Evolutionary conservation across 2,329 filamentous ascomycete genomes (phyloP), one percentile per base, ranked within the genome.

Genomic region (Hortaea sp.): DNA sequence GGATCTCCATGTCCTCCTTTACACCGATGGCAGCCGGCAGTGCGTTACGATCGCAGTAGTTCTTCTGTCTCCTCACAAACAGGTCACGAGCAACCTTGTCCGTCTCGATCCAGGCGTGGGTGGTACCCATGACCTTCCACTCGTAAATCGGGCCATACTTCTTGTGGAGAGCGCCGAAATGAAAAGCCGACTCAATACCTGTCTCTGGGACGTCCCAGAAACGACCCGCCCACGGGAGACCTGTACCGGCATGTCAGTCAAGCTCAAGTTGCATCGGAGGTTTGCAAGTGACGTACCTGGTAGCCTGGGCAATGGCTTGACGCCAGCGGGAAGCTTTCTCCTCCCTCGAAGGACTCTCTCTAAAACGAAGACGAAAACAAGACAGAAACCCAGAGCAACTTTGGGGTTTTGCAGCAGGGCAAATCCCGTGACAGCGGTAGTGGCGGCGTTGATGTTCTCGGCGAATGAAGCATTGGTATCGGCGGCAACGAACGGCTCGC

Each of bases 91-190:
- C 56, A 43, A 63, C 58, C 49, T 63, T 62, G 55, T 63, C 61
- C 48, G 54, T 62, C 46, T 63, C 60, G 41, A 63, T 56, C 61
- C 61, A 63, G 54, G 62, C 57, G 50, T 63, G 61, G 30, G 57
- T 53, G 1, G 44, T 48, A 30, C 61, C 61, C 55, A 63, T 61
- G 2, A 57, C 52, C 49, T 59, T 58, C 61, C 61, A 63, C 39
- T 61, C 61, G 49, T 63, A 63, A 50, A 63, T 63, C 2, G 61
- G 61, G 5, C 61, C 61, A 29, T 56, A 55, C 41, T 56, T 58
- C 59, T 62, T 62, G 56, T 63, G 61, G 29, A 63, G 52, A 13
- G 46, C 55, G 31, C 61, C 61, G 41, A 63, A 63, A 47, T 63
- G 59, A 57, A 58, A 63, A 46, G 61, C 61, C 28, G 61, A 55